Percentiles rank a stretch among this genome's conserved stretches.
Evolutionary conservation across 2,329 filamentous ascomycete species (phyloP).

Genomic region (Talaromyces sp.): DNA sequence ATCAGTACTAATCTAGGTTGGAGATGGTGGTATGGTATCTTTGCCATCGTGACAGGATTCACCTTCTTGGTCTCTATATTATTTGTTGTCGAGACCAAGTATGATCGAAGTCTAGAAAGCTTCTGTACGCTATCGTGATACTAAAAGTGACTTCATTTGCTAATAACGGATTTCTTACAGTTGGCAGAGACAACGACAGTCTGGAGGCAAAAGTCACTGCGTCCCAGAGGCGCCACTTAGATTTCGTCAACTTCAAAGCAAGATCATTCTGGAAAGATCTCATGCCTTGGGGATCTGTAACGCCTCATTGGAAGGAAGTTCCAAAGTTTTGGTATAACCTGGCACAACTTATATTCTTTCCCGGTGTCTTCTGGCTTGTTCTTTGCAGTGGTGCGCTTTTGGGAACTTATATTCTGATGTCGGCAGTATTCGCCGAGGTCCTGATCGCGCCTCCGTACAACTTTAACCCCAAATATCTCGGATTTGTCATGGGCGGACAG

Average conservation of each 20-base stretch:
- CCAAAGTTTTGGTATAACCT: conserved; percentile 26
- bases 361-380: conserved; percentile 43
- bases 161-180: neutral
- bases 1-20: conserved; percentile 34
- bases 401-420: conserved; percentile 43
- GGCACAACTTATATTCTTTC: conserved; percentile 35
- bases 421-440: conserved; percentile 41
- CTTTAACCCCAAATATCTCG: conserved; percentile 32
- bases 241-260: conserved; percentile 32
- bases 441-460: conserved; percentile 38
- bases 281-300: neutral
- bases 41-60: conserved; percentile 33
- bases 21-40: conserved; percentile 43
- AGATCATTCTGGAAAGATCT: conserved; percentile 8
- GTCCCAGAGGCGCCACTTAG: neutral
- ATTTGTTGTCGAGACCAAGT: conserved; percentile 40
- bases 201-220: neutral
- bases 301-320: conserved; percentile 27
- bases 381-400: conserved; percentile 39
- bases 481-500: conserved; percentile 40
- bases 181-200: neutral
- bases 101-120: conserved; percentile 4
- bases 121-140: too few relatives aligned
- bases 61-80: conserved; percentile 38
- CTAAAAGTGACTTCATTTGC: too few relatives aligned